phyloP scores from a whole-genome alignment of 2,329 filamentous ascomycete genomes.

The Alternaria triticina region DNA sequence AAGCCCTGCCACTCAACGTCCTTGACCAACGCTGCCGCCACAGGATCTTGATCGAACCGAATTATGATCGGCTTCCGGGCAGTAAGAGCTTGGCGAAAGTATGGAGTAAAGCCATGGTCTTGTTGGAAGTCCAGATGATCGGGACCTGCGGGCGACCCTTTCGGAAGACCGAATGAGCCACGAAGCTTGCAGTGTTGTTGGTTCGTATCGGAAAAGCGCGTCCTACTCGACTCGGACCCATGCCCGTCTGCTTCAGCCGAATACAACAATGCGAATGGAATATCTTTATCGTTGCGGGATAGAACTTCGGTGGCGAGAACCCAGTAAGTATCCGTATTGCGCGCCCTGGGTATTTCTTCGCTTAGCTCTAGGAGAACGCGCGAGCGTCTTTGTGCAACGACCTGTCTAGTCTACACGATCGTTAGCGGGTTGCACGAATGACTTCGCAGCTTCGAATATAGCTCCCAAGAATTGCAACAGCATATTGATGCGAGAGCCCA shows the following conservation, averaged over 20 bases:
- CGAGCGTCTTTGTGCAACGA: constrained; percentile 13
- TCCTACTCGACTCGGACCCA: constrained; percentile 10
- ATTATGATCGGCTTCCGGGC: constrained; percentile 36
- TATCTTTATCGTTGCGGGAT: constrained; percentile 68
- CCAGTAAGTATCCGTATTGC: constrained; percentile 75
- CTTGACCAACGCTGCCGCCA: constrained; percentile 30
- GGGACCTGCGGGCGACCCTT: constrained; percentile 29
- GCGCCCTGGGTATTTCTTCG: constrained; percentile 73
- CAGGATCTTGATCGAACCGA: constrained; percentile 36
- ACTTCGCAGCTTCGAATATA: too few relatives aligned
- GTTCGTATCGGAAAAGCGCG: constrained; percentile 9
- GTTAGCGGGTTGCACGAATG: background rate
- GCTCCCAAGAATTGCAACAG: background rate
- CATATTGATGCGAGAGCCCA: too few relatives aligned
- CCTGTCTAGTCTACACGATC: constrained; percentile 11
- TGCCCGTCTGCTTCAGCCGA: constrained; percentile 21
- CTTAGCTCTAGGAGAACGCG: constrained; percentile 26
- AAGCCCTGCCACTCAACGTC: constrained; percentile 43
- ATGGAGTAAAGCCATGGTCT: constrained; percentile 24
- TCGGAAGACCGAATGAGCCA: constrained; percentile 28
- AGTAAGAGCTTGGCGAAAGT: constrained; percentile 39
- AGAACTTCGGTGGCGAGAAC: constrained; percentile 69
- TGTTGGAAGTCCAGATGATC: constrained; percentile 26
- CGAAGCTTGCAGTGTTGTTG: constrained; percentile 27
- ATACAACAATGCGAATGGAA: constrained; percentile 36